A percentile compares a stretch with the other conserved stretches of the same genome.
Evolutionary conservation across 768 basidiomycete species (phyloP).

Genomic region (Russula dissimulans): DNA sequence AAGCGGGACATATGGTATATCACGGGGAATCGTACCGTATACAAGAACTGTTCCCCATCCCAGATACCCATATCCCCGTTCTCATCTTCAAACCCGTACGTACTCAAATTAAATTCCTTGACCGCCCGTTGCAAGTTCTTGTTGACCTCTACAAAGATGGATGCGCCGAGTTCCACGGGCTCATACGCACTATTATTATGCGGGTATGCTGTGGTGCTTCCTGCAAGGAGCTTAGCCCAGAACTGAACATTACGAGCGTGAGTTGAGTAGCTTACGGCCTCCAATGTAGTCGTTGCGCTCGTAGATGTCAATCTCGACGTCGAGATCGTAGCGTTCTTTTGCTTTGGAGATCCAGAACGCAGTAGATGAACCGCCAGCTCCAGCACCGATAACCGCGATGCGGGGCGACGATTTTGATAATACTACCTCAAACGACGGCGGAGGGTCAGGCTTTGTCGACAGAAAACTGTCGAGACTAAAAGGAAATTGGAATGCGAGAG

Average conservation of each 20-base stretch:
- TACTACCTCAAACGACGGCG: neutral
- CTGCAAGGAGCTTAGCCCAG: slow-evolving; percentile 30
- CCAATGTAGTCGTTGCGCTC: slow-evolving; percentile 71
- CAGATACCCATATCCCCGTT: slow-evolving; percentile 60
- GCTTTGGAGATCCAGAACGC: slow-evolving; percentile 79
- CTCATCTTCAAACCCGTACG: slow-evolving; percentile 35
- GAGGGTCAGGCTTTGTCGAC: neutral
- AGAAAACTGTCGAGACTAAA: slow-evolving; percentile 31
- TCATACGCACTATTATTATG: slow-evolving; percentile 48
- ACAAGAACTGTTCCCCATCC: slow-evolving; percentile 69
- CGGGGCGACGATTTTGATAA: slow-evolving; percentile 20
- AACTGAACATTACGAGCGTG: neutral
- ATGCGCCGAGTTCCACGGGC: slow-evolving; percentile 76
- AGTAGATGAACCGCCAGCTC: slow-evolving; percentile 78
- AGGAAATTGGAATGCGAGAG: slow-evolving; percentile 35
- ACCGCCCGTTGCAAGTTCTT: slow-evolving; percentile 65
- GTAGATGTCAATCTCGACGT: slow-evolving; percentile 77
- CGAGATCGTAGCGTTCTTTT: slow-evolving; percentile 55
- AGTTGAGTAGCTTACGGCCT: slow-evolving; percentile 53
- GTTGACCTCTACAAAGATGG: slow-evolving; percentile 77
- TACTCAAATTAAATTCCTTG: slow-evolving; percentile 67
- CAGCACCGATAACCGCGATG: slow-evolving; percentile 85
- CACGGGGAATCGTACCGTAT: slow-evolving; percentile 40
- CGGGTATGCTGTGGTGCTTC: slow-evolving; percentile 71
- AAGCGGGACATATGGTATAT: neutral